Conservation (phyloP, 2,329 filamentous ascomycete species). For the Colletotrichum sp. region DNA sequence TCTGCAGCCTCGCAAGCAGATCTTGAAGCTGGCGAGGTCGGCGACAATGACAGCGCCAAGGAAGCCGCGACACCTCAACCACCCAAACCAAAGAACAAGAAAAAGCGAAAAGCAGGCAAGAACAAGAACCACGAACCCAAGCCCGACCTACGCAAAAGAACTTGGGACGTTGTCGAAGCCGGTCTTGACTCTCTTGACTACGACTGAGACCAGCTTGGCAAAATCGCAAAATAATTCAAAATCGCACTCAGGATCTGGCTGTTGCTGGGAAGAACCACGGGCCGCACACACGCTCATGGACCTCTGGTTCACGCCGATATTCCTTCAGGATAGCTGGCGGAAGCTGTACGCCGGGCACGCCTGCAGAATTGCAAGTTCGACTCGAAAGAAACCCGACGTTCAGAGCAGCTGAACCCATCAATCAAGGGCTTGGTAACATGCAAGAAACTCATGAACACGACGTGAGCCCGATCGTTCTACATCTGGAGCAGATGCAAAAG, state of each 20-base stretch:
- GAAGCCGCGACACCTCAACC: constrained; percentile 19
- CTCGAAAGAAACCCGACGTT: not conserved
- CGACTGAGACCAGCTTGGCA: constrained; percentile 38
- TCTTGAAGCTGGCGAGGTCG: constrained; percentile 35
- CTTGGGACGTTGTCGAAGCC: constrained; percentile 69
- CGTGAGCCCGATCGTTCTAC: not conserved
- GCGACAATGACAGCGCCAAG: constrained; percentile 25
- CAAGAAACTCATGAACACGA: not conserved
- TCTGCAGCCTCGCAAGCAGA: not conserved
- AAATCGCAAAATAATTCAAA: not conserved
- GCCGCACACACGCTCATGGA: not conserved
- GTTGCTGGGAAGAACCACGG: not conserved
- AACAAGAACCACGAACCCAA: constrained; percentile 52
- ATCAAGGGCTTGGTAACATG: not conserved
- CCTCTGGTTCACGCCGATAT: constrained; percentile 52
- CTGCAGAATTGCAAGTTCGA: not conserved
- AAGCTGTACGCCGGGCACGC: constrained; percentile 23
- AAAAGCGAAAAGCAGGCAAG: constrained; percentile 43
- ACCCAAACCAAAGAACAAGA: constrained; percentile 33
- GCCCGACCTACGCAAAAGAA: constrained; percentile 68
- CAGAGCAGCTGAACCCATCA: constrained; percentile 2
- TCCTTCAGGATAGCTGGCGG: constrained; percentile 36
- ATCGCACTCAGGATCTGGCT: not conserved
- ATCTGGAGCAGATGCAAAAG: not conserved
- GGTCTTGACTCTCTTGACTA: constrained; percentile 67